A percentile compares a stretch with the other conserved stretches of the same genome.
Evolutionary conservation across 2,329 filamentous ascomycete species (phyloP).

Genomic region (Pleurostoma richardsiae): DNA sequence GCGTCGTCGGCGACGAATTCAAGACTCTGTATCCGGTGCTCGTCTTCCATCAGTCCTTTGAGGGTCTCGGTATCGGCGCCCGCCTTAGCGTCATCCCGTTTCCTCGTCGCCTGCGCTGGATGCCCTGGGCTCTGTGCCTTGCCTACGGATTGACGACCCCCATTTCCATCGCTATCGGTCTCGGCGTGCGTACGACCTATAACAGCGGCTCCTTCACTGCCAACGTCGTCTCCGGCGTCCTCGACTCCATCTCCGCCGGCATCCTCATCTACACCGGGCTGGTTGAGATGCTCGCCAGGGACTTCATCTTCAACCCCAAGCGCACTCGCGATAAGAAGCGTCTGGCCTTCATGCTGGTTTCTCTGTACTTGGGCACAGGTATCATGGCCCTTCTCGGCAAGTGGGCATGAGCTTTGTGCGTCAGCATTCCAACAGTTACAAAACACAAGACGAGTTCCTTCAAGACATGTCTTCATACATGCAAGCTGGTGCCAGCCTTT

Average conservation of each 20-base stretch:
- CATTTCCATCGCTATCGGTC: conserved; percentile 41
- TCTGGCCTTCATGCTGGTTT: conserved; percentile 34
- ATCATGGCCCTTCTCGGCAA: conserved; percentile 44
- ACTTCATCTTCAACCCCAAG: conserved; percentile 41
- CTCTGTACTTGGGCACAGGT: conserved; percentile 30
- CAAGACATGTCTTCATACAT: no score
- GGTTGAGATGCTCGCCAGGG: conserved; percentile 40
- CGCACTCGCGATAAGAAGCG: conserved; percentile 28
- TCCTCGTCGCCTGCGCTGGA: conserved; percentile 27
- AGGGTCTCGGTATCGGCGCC: conserved; percentile 57
- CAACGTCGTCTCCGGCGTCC: conserved; percentile 35
- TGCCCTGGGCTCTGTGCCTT: conserved; percentile 41
- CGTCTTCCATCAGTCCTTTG: conserved; percentile 59
- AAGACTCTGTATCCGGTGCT: conserved; percentile 52
- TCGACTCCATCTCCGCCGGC: conserved; percentile 39
- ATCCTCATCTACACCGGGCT: conserved; percentile 43
- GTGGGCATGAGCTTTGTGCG: conserved; percentile 29
- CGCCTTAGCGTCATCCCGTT: conserved; percentile 53
- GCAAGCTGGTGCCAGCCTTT: no score
- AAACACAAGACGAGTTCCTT: no score
- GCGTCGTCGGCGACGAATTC: conserved; percentile 51
- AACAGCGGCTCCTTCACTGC: conserved; percentile 32
- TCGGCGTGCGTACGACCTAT: conserved; percentile 22
- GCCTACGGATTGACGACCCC: conserved; percentile 47
- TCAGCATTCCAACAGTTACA: no score